phyloP scores from a whole-genome alignment of 768 basidiomycete genomes.

The Amanita rubescens region DNA sequence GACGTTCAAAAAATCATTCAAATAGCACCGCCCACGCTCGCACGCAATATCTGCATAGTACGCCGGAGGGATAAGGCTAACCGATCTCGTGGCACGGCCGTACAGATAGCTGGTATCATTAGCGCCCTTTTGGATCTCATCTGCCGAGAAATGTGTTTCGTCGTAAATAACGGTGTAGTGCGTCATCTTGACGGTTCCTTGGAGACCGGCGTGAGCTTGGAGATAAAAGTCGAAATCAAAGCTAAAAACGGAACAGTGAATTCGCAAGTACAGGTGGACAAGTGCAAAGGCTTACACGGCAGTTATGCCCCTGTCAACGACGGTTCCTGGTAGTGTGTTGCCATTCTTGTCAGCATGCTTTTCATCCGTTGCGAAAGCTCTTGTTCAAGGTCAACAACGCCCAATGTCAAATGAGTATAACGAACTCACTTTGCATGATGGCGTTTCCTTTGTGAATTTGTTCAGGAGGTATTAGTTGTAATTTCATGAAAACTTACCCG shows the following conservation, averaged over 20 bases:
- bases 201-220: conserved; percentile 69
- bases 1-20: conserved; percentile 58
- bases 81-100: conserved; percentile 77
- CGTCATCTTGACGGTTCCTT: conserved; percentile 65
- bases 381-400: conserved; percentile 10
- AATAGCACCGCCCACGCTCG: conserved; percentile 69
- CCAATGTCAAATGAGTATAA: conserved; percentile 13
- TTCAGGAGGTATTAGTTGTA: not conserved
- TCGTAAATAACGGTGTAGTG: conserved; percentile 80
- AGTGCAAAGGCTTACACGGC: conserved; percentile 37
- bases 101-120: conserved; percentile 68
- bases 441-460: conserved; percentile 39
- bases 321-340: conserved; percentile 73
- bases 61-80: conserved; percentile 72
- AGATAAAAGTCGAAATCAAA: conserved; percentile 64
- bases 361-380: conserved; percentile 50
- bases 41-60: conserved; percentile 82
- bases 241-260: conserved; percentile 25
- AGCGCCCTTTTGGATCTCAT: conserved; percentile 68
- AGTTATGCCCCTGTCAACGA: conserved; percentile 75
- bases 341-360: conserved; percentile 54
- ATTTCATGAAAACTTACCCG: conserved; percentile 31
- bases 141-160: conserved; percentile 59
- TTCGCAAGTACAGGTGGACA: not conserved
- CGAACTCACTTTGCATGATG: conserved; percentile 48